phyloP scores from a whole-genome alignment of 2,329 filamentous ascomycete species.

The Celoporthe dispersa region DNA sequence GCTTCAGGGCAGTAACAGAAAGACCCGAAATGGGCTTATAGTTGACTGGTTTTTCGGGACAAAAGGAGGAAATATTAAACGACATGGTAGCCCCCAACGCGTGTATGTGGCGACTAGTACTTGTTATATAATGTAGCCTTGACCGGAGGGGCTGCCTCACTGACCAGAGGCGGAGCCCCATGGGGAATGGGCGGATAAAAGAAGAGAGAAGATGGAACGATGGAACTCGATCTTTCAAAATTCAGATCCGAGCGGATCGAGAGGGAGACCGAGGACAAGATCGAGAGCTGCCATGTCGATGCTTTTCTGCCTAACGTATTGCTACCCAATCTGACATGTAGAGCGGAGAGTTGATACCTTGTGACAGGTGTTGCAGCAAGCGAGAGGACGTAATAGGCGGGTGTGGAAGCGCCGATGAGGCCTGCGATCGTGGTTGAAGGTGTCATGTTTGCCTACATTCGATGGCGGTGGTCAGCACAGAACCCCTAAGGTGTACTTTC shows the following conservation, averaged over 20 bases:
- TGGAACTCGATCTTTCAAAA: not conserved
- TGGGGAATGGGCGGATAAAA: not conserved
- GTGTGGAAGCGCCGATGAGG: not conserved
- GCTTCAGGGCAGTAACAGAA: not conserved
- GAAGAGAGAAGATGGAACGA: not conserved
- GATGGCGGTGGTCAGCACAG: not conserved
- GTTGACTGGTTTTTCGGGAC: not conserved
- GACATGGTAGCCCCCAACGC: not conserved
- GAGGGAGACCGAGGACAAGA: not conserved
- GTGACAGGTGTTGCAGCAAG: not conserved
- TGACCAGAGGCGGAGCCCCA: not conserved
- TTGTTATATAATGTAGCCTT: not conserved
- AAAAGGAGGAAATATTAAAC: not conserved
- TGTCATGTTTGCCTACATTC: not conserved
- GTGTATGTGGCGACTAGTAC: not conserved
- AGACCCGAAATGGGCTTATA: too few species aligned
- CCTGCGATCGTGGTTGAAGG: not conserved
- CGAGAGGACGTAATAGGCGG: not conserved
- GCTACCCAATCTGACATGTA: slow-evolving; percentile 2
- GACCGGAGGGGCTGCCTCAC: not conserved
- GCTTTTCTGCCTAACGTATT: not conserved
- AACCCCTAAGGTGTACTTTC: not conserved
- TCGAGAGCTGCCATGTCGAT: not conserved
- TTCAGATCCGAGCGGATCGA: not conserved
- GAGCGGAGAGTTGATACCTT: not conserved